phyloP scores from a whole-genome alignment of 768 basidiomycete genomes.

The Lentinus brumalis region DNA sequence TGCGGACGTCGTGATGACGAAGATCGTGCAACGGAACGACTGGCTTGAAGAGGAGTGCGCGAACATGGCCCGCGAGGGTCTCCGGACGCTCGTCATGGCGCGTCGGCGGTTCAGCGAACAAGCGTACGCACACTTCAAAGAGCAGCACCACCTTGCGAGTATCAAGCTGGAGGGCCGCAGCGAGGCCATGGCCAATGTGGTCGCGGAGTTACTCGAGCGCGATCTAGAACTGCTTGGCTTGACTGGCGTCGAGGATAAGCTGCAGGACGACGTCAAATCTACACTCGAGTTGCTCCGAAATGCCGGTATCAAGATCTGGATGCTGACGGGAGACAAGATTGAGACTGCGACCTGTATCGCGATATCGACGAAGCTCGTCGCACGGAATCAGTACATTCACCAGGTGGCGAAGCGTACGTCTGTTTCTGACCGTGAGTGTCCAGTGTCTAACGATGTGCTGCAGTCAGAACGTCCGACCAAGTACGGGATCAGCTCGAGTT shows the following conservation, averaged over 20 bases:
- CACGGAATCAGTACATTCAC: slow-evolving; percentile 96
- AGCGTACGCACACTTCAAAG: slow-evolving; percentile 74
- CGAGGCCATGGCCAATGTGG: slow-evolving; percentile 76
- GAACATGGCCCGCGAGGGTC: slow-evolving; percentile 96
- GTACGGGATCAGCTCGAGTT: slow-evolving; percentile 90
- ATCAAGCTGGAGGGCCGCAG: slow-evolving; percentile 77
- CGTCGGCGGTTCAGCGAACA: slow-evolving; percentile 73
- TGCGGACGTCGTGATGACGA: slow-evolving; percentile 97
- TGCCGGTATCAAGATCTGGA: slow-evolving; percentile 99
- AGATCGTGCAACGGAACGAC: slow-evolving; percentile 94
- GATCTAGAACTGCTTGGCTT: slow-evolving; percentile 91
- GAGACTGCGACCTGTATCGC: slow-evolving; percentile 99
- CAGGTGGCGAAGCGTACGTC: slow-evolving; percentile 88
- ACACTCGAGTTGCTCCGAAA: slow-evolving; percentile 92
- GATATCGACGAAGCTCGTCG: slow-evolving; percentile 94
- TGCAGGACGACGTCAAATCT: slow-evolving; percentile 95
- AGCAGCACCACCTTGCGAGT: slow-evolving; percentile 73
- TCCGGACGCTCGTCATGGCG: slow-evolving; percentile 92
- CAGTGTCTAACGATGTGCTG: slow-evolving; percentile 2
- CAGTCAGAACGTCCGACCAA: slow-evolving; percentile 85
- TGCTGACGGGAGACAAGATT: slow-evolving; percentile 99
- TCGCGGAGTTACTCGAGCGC: slow-evolving; percentile 76
- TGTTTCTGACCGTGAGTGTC: neutral
- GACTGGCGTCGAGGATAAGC: slow-evolving; percentile 98
- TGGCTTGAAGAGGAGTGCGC: slow-evolving; percentile 99